These are phyloP conservation scores for Saccharomycopsis lassenensis DNA, from an alignment of 805 yeast species.

Conservation along the genomic window DNA sequence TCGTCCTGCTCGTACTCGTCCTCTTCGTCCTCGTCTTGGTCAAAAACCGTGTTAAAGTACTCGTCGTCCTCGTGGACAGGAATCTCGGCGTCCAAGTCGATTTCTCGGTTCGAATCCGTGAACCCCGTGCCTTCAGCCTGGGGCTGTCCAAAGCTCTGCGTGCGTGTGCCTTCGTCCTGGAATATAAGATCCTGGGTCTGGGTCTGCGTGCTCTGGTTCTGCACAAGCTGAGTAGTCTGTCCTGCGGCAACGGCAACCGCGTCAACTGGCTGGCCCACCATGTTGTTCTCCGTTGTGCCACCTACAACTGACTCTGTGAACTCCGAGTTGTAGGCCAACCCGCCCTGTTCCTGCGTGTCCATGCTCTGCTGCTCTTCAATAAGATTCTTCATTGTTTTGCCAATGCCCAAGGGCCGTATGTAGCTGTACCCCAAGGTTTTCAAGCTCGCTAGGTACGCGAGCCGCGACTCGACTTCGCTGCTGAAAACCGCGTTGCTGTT, in stretches of 20 bases:
- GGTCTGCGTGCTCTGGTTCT: too few species aligned
- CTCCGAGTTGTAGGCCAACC: constrained; percentile 12
- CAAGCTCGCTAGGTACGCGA: constrained; percentile 21
- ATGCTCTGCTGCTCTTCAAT: constrained; percentile 23
- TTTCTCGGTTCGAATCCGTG: constrained; percentile 18
- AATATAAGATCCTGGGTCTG: constrained; percentile 8
- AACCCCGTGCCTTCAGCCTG: constrained; percentile 17
- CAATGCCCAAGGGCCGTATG: constrained; percentile 49
- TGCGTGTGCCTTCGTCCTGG: constrained; percentile 4
- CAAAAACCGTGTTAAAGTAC: too few species aligned
- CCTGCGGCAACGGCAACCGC: constrained; percentile 18
- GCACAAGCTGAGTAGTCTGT: not conserved
- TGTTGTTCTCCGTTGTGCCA: constrained; percentile 12
- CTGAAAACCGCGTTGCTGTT: constrained; percentile 1
- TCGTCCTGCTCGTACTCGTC: not conserved
- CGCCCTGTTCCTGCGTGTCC: constrained; percentile 23
- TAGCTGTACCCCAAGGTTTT: constrained; percentile 36
- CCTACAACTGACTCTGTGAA: constrained; percentile 5
- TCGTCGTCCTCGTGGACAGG: constrained; percentile 17
- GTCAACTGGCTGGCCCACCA: constrained; percentile 19
- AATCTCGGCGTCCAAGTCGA: constrained; percentile 23
- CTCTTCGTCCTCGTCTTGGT: constrained; percentile 1
- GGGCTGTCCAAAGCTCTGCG: constrained; percentile 10
- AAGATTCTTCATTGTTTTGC: constrained; percentile 38
- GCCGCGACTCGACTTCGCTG: constrained; percentile 14